Evolutionary conservation across 179 eudicot species (phyloP).

Genomic region (Heliamphora pulchella): DNA sequence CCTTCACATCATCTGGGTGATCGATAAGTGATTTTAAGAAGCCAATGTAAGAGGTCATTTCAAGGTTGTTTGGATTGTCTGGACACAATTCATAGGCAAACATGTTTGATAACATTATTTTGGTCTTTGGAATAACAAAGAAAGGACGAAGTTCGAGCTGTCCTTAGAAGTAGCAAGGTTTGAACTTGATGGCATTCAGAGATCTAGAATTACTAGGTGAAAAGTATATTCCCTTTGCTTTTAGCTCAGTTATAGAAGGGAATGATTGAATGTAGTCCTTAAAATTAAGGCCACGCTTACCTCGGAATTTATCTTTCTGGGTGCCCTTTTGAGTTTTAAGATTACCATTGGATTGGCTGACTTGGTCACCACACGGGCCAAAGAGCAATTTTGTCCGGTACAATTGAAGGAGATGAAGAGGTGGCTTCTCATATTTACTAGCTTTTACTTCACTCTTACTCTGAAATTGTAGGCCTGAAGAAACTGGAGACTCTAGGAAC

Average conservation of each 20-base stretch:
- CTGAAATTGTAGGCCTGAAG: not conserved
- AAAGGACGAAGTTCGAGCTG: not conserved
- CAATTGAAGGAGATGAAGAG: not conserved
- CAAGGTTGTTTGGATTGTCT: not conserved
- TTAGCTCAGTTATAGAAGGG: not conserved
- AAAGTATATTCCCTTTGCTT: not conserved
- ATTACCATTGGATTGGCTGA: not conserved
- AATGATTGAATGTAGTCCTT: not conserved
- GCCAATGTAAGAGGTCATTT: not conserved
- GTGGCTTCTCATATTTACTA: not conserved
- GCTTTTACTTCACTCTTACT: not conserved
- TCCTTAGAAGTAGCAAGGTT: not conserved
- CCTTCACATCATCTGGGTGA: not conserved
- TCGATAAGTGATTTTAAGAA: not conserved
- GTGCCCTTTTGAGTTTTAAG: not conserved
- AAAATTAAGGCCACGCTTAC: not conserved
- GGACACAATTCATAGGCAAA: not conserved
- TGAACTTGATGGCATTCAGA: not conserved
- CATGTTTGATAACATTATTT: slow-evolving; percentile 8
- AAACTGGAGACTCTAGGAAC: not conserved
- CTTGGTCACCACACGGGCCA: not conserved
- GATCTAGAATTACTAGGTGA: not conserved
- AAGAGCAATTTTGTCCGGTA: not conserved
- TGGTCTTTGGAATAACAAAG: not conserved
- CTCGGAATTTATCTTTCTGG: not conserved